A percentile compares a stretch with the other conserved stretches of the same genome.
Evolutionary conservation across 2,329 filamentous ascomycete genomes (phyloP).

Genomic region (Nothopassalora personata): DNA sequence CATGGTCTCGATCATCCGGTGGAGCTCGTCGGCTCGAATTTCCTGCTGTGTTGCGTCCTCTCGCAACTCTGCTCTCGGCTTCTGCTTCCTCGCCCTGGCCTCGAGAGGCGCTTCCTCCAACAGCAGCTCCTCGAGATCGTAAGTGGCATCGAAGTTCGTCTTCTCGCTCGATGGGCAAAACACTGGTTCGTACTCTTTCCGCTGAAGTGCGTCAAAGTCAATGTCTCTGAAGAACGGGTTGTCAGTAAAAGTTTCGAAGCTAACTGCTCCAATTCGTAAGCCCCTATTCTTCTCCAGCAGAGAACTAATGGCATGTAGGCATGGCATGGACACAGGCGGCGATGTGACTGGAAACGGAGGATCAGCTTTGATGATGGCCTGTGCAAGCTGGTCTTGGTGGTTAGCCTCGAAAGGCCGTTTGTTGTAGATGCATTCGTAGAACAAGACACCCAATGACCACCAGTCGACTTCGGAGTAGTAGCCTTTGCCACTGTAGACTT

Average conservation of each 20-base stretch:
- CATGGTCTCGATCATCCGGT: constrained; percentile 87
- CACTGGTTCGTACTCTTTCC: constrained; percentile 82
- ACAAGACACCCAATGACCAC: constrained; percentile 98
- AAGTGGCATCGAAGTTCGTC: constrained; percentile 98
- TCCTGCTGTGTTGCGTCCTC: constrained; percentile 94
- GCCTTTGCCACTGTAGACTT: constrained; percentile 86
- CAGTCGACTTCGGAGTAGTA: constrained; percentile 91
- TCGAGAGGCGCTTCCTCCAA: constrained; percentile 93
- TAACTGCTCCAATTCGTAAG: constrained; percentile 73
- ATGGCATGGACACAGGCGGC: constrained; percentile 81
- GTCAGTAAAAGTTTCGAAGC: constrained; percentile 77
- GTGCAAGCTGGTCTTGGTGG: constrained; percentile 72
- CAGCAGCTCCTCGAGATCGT: constrained; percentile 89
- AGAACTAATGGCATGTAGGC: constrained; percentile 80
- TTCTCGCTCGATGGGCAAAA: constrained; percentile 94
- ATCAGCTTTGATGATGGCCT: constrained; percentile 72
- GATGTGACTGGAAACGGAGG: constrained; percentile 90
- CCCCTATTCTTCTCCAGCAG: constrained; percentile 75
- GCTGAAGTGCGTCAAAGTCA: constrained; percentile 77
- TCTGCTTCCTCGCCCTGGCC: constrained; percentile 84
- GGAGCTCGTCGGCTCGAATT: constrained; percentile 88
- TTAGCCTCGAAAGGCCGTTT: constrained; percentile 95
- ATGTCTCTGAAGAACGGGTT: constrained; percentile 85
- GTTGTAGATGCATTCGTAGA: constrained; percentile 99
- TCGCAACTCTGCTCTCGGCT: constrained; percentile 84